A percentile compares a stretch with the other conserved stretches of the same genome.
Conservation (phyloP, 352 stramenopile genomes). For the Hyaloperonospora brassicae region DNA sequence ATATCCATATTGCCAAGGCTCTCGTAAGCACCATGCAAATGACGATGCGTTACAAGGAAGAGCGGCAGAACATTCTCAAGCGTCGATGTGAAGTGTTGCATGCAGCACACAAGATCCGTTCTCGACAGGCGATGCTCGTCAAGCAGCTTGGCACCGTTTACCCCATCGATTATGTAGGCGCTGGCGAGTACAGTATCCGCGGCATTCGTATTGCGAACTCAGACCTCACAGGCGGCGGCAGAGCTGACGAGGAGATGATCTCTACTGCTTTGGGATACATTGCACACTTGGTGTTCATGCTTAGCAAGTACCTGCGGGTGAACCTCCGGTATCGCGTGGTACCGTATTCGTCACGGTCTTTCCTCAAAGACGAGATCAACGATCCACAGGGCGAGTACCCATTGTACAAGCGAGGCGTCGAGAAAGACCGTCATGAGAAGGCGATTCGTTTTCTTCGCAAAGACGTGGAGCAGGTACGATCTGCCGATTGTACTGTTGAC, state of each 20-base stretch:
- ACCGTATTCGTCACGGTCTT: slow-evolving; percentile 72
- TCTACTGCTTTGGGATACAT: slow-evolving; percentile 82
- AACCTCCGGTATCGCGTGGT: slow-evolving; percentile 78
- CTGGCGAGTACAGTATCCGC: slow-evolving; percentile 74
- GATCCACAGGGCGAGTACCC: slow-evolving; percentile 72
- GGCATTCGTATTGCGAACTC: slow-evolving; percentile 70
- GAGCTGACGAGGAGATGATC: slow-evolving; percentile 68
- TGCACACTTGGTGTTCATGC: slow-evolving; percentile 82
- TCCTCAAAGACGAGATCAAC: slow-evolving; percentile 83
- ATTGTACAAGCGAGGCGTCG: slow-evolving; percentile 70
- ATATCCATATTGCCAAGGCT: slow-evolving; percentile 75
- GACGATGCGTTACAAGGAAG: slow-evolving; percentile 76
- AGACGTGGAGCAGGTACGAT: slow-evolving; percentile 72
- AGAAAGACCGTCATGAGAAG: slow-evolving; percentile 71
- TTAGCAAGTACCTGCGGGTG: slow-evolving; percentile 83
- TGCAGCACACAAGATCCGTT: slow-evolving; percentile 76
- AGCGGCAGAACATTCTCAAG: slow-evolving; percentile 70
- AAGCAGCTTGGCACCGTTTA: slow-evolving; percentile 71
- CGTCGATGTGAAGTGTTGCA: slow-evolving; percentile 67
- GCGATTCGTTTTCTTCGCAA: slow-evolving; percentile 72
- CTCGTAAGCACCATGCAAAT: slow-evolving; percentile 73
- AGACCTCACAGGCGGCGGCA: slow-evolving; percentile 48
- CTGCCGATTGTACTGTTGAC: not conserved
- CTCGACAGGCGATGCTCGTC: slow-evolving; percentile 68
- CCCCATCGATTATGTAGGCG: slow-evolving; percentile 76